A percentile compares a stretch with the other conserved stretches of the same genome.
These are phyloP conservation scores for Pleurostoma richardsiae DNA, from an alignment of 2,329 filamentous ascomycete species.

Conservation along the genomic window DNA sequence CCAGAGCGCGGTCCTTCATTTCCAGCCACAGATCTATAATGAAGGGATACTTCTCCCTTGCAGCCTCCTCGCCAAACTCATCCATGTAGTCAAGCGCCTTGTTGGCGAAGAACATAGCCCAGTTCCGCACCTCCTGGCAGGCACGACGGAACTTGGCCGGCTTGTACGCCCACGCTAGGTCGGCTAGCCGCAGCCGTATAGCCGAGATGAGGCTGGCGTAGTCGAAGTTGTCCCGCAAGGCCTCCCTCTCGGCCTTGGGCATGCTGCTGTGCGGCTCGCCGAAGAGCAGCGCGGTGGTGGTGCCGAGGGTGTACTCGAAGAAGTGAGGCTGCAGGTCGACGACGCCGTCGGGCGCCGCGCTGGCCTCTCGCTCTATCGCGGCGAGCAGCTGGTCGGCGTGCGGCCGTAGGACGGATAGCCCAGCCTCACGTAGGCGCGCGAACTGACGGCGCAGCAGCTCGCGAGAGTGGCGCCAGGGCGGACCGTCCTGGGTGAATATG, in stretches of 20 bases:
- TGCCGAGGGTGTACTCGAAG: constrained; percentile 15
- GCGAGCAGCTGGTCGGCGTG: constrained; percentile 2
- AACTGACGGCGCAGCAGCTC: constrained; percentile 19
- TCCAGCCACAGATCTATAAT: constrained; percentile 27
- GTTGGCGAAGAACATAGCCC: constrained; percentile 21
- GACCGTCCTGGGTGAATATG: constrained; percentile 27
- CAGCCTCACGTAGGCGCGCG: constrained; percentile 9
- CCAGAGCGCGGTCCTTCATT: constrained; percentile 3
- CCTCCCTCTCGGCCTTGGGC: constrained; percentile 5
- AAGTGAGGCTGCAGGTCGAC: constrained; percentile 17
- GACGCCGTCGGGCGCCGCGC: neutral
- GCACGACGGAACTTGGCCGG: constrained; percentile 6
- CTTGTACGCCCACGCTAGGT: constrained; percentile 9
- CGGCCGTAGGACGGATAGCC: neutral
- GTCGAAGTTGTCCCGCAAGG: constrained; percentile 14
- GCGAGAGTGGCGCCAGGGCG: constrained; percentile 23
- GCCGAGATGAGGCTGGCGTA: constrained; percentile 8
- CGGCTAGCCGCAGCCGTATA: constrained; percentile 11
- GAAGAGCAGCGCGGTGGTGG: constrained; percentile 15
- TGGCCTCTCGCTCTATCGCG: neutral
- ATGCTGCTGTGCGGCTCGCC: constrained; percentile 15
- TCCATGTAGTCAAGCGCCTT: constrained; percentile 13
- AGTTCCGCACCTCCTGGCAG: constrained; percentile 9
- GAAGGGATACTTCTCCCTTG: constrained; percentile 32
- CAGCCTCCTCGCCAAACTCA: neutral